phyloP scores from a whole-genome alignment of 371 early-diverging fungal genomes.

The Capillidium heterosporum region DNA sequence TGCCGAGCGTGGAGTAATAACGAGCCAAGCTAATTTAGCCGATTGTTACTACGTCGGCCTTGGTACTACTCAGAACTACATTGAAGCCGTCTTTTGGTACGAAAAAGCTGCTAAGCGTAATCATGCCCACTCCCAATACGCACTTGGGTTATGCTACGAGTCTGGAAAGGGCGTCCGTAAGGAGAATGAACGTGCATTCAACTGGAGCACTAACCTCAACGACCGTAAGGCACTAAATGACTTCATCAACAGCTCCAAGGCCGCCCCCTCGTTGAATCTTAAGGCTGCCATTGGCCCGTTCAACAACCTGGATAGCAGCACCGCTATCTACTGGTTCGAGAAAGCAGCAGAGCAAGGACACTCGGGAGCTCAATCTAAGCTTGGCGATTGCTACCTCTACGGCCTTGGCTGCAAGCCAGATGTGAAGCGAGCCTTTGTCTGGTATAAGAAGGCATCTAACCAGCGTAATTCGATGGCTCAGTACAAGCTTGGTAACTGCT shows the following conservation, averaged over 20 bases:
- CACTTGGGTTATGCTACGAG: slow-evolving; percentile 66
- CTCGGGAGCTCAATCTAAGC: slow-evolving; percentile 52
- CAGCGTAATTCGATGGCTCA: slow-evolving; percentile 46
- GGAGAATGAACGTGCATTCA: slow-evolving; percentile 30
- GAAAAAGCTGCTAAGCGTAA: slow-evolving; percentile 30
- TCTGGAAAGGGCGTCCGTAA: slow-evolving; percentile 48
- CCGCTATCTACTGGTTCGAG: slow-evolving; percentile 48
- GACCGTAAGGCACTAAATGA: slow-evolving; percentile 24
- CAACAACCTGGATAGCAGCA: slow-evolving; percentile 44
- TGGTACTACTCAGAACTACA: slow-evolving; percentile 40
- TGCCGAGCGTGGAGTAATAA: slow-evolving; percentile 28
- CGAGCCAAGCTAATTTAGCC: slow-evolving; percentile 55
- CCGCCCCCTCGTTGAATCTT: slow-evolving; percentile 64
- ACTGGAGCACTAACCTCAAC: slow-evolving; percentile 52
- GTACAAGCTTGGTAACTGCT: slow-evolving; percentile 65
- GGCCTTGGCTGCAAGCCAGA: slow-evolving; percentile 58
- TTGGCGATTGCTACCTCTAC: slow-evolving; percentile 81
- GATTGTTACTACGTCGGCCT: slow-evolving; percentile 68
- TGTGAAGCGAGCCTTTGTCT: slow-evolving; percentile 44
- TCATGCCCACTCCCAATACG: slow-evolving; percentile 52
- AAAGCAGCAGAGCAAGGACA: slow-evolving; percentile 48
- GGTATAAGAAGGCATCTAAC: slow-evolving; percentile 51
- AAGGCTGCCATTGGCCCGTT: slow-evolving; percentile 45
- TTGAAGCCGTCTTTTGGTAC: slow-evolving; percentile 44
- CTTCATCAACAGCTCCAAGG: slow-evolving; percentile 30